Base-by-base conservation (phyloP, 176 grass and related monocot species). In the Otatea glauca region DNA sequence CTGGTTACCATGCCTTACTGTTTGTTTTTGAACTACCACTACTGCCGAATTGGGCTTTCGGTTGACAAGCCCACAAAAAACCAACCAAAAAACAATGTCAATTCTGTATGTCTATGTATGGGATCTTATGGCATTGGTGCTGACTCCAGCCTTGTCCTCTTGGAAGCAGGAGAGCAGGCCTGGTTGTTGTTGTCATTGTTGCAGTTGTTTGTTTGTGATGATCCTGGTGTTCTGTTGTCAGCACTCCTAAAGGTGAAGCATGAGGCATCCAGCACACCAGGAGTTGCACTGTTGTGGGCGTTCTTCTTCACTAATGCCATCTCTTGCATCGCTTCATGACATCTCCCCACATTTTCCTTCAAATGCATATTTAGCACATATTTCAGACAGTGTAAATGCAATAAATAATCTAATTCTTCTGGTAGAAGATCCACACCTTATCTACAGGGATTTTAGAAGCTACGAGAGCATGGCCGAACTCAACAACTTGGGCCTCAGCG, bases 281-380 rank as follows among this genome's bases (percentile, higher is more conserved):
- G 80, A 66, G 54, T 77, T 62, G 24, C 72, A n/a, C 11, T 76
- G 69, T 64, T 56, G 37, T 41, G 82, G 8, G 47, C 0, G 20
- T 12, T 89, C 74, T 44, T 75, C 56, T 70, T 86, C 68, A 53
- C 81, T 41, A 85, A 55, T 70, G 77, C 72, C 68, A 79, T 86
- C 51, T 90, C 85, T 83, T 92, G 91, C 66, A 98, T 89, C 45
- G 72, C 54, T 61, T 85, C 83, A 70, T 80, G 78, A 76, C 95
- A 95, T 76, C 48, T 87, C 29, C 74, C 65, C 35, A 95, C 85
- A 74, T 79, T 89, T 72, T 86, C 91, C 95, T 98, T 72, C 25
- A 72, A 72, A 77, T 48, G 21, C 49, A 72, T 42, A 43, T 45
- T 78, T 42, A 44, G 7, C 12, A 56, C 5, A 77, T 34, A 62